Base-by-base conservation (phyloP, 768 basidiomycete genomes). In the Leucogyrophana mollusca region DNA sequence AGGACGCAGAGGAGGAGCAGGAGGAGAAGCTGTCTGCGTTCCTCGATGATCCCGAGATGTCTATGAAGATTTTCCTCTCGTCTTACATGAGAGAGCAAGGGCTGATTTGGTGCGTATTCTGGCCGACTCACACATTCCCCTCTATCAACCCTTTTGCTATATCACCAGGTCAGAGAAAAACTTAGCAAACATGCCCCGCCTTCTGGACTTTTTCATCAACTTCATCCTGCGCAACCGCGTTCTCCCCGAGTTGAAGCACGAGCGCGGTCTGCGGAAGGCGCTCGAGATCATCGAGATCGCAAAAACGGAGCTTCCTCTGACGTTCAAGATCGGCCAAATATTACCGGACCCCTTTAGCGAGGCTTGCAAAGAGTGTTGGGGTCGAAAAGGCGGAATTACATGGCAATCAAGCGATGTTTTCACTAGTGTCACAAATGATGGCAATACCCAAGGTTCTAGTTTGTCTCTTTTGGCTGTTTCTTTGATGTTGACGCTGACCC, bases 41-140 rank as follows among this genome's bases (percentile, higher is more conserved):
- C 61, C 64, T 91, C 47, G 64, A 73, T 32, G 73, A 87, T 45
- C 85, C 89, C 0, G 85, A 81, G 52, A 62, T 59, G 8, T 63
- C 70, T 23, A 65, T 84, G 43, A 79, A 71, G 45, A 71, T 87
- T 16, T 91, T 89, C 63, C 68, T 91, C 49, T 85, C 86, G 0
- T 85, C 85, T 4, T 77, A 80, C 54, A 83, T 82, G 67, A 72
- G 79, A 27, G 76, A 80, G 44, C 78, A 80, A 46, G 89, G 89
- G 20, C 72, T 87, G 38, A 74, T 82, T 45, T 89, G 83, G 87
- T 87, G 49, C n/a, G 73, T 57, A 8, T 4, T 40, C 14, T 51
- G n/a, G n/a, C n/a, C n/a, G n/a, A n/a, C n/a, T n/a, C n/a, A n/a
- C n/a, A n/a, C n/a, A n/a, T n/a, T 43, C 37, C 38, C 6, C 23